Conservation (phyloP, 1,284 basidiomycete genomes). For the Trichosporon sp. region DNA sequence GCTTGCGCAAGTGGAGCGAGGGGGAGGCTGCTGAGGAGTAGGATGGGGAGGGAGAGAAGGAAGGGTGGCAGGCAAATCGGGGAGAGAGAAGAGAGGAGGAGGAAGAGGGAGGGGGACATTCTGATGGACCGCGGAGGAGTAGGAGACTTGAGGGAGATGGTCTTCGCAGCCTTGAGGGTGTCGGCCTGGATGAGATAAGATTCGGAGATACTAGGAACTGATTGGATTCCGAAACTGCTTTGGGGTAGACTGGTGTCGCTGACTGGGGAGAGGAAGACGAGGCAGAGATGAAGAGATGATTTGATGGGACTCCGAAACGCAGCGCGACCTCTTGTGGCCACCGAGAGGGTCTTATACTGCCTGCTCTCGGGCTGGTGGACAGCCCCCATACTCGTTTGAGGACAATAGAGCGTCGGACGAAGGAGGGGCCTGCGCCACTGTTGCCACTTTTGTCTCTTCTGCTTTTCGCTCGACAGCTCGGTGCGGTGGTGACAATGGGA, state of each 20-base stretch:
- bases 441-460: not conserved
- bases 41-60: not conserved
- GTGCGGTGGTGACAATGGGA: too few relatives aligned
- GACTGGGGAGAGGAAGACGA: too few relatives aligned
- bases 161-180: too few relatives aligned
- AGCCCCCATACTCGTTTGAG: not conserved
- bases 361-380: too few relatives aligned
- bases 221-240: slow-evolving; percentile 9
- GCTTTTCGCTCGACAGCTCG: too few relatives aligned
- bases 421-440: not conserved
- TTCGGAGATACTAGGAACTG: not conserved
- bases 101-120: too few relatives aligned
- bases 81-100: not conserved
- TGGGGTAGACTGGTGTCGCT: too few relatives aligned
- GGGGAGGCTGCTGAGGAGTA: not conserved
- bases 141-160: too few relatives aligned
- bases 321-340: too few relatives aligned
- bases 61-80: not conserved
- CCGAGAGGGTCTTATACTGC: not conserved
- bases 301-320: slow-evolving; percentile 3
- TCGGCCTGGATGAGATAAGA: not conserved
- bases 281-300: not conserved
- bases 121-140: too few relatives aligned
- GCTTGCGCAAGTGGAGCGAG: not conserved
- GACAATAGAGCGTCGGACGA: not conserved